Evolutionary conservation across 2,329 filamentous ascomycete genomes (phyloP).

Genomic region (Proliferodiscus dingleyae): DNA sequence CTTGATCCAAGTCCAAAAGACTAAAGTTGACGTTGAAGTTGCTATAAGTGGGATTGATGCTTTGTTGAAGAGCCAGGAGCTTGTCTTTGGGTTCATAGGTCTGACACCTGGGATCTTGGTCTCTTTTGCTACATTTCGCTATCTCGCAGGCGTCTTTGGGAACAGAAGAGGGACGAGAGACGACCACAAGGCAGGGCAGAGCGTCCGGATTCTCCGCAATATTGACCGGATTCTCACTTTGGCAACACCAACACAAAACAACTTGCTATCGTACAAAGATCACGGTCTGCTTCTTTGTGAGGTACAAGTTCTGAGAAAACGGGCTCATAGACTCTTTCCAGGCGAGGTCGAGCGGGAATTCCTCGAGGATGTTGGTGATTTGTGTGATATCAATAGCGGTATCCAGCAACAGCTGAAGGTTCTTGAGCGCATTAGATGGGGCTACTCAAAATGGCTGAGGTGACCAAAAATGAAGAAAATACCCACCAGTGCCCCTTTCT

Average conservation of each 20-base stretch:
- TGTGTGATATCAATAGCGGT: constrained; percentile 74
- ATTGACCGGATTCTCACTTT: constrained; percentile 76
- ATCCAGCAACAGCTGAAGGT: constrained; percentile 74
- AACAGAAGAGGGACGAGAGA: constrained; percentile 63
- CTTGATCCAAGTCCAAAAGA: constrained; percentile 96
- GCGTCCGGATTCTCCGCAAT: constrained; percentile 76
- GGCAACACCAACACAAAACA: constrained; percentile 65
- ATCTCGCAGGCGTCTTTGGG: constrained; percentile 65
- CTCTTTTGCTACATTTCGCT: constrained; percentile 67
- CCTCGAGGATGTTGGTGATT: constrained; percentile 77
- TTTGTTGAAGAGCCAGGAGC: constrained; percentile 89
- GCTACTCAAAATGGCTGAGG: constrained; percentile 71
- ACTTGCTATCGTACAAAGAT: constrained; percentile 82
- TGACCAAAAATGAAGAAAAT: constrained; percentile 7
- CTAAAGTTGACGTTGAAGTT: constrained; percentile 95
- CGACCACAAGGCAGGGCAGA: constrained; percentile 61
- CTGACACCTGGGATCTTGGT: constrained; percentile 91
- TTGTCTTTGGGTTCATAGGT: constrained; percentile 96
- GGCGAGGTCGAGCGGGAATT: constrained; percentile 77
- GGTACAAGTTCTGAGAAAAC: constrained; percentile 72
- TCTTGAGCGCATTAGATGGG: constrained; percentile 82
- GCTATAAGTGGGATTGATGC: constrained; percentile 95
- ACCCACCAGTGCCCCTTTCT: neutral
- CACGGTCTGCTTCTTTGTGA: constrained; percentile 88
- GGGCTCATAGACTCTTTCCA: constrained; percentile 65